Percentiles rank a stretch among this genome's conserved stretches.
Conservation (phyloP, 768 basidiomycete genomes). For the Kondoa subrosea region DNA sequence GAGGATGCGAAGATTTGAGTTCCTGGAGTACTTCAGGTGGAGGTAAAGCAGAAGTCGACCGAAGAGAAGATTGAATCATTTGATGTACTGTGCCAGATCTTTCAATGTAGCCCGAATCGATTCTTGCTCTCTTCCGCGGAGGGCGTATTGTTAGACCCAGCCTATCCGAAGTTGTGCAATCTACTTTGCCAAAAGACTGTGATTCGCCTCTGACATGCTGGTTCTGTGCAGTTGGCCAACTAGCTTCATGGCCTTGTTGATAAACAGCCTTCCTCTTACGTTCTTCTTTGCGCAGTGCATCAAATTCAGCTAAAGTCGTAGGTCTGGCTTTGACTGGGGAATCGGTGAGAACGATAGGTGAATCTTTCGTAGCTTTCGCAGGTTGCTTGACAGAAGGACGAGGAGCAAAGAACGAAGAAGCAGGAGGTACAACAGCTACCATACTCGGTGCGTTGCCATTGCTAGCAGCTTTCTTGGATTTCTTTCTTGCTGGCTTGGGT, state of each 20-base stretch:
- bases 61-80: neutral
- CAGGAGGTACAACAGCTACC: neutral
- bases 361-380: neutral
- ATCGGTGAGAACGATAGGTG: neutral
- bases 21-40: neutral
- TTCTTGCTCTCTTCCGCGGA: neutral
- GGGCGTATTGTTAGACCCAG: neutral
- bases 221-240: neutral
- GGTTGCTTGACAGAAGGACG: neutral
- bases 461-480: neutral
- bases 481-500: neutral
- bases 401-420: neutral
- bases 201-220: neutral
- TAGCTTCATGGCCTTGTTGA: neutral
- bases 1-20: neutral
- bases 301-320: neutral
- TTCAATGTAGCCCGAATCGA: neutral
- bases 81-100: neutral
- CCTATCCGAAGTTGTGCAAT: neutral
- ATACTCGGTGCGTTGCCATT: neutral
- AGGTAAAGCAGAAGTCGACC: neutral
- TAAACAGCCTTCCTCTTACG: neutral
- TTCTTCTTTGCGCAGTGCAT: neutral
- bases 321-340: neutral
- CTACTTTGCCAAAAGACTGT: neutral